Evolutionary conservation across 176 grass and related monocot species (phyloP), one percentile per base, ranked within the genome.

Genomic region (Thalia dealbata): DNA sequence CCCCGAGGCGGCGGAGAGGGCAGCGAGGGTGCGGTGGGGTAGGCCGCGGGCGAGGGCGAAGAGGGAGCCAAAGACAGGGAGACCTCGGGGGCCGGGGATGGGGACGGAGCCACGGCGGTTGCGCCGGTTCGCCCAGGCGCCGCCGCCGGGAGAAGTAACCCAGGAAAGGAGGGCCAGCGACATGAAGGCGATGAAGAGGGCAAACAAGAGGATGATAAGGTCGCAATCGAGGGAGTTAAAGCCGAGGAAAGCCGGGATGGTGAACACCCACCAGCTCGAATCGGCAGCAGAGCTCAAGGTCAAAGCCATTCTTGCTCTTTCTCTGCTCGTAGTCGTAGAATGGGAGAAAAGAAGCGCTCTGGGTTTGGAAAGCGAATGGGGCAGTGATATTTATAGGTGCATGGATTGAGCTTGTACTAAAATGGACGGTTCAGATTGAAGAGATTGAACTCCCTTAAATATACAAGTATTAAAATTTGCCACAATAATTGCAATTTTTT

Each of bases 11-110:
- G 41, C 3, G 22, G 73, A 6, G 23, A 61, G 73, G 38, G 30
- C 38, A 22, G 73, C 55, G 38, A 75, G 73, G 13, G n/a, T 55
- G 23, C 73, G 73, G 41, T 75, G 73, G 41, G 73, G 73, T n/a
- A 75, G 58, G 21, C 10, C 14, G 38, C 73, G 21, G 35, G 58
- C 58, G 19, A 75, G 58, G 58, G 56, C 41, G 41, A 64, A 55
- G 55, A 75, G 55, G 14, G 38, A 62, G 12, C 73, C 73, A 10
- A 75, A 55, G 14, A 75, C 38, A 30, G 73, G 73, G 22, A 75
- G 58, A 14, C 73, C 73, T 2, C 58, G 73, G 22, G 73, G 58
- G 22, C 73, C 73, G 2, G 73, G 73, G 38, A 75, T 75, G 11
- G 58, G 14, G 58, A 75, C 58, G 56, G 21, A 1, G 19, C 73